Conservation (phyloP, 768 basidiomycete species). For the Strobilomyces confusus region DNA sequence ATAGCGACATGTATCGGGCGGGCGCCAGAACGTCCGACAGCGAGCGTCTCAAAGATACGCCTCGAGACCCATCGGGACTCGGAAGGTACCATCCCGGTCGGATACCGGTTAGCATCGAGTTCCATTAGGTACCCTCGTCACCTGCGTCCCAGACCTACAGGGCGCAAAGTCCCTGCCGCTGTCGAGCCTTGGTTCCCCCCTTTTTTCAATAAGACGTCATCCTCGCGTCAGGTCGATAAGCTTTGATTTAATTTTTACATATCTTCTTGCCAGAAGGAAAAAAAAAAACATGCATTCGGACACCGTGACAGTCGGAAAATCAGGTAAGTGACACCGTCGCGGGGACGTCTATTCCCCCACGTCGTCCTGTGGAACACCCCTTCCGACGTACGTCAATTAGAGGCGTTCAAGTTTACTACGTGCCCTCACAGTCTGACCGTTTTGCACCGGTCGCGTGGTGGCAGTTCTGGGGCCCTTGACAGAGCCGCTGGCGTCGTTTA, state of each 20-base stretch:
- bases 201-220: background rate
- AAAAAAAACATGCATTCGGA: background rate
- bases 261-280: background rate
- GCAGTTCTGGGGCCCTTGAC: constrained; percentile 3
- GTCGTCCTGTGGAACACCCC: background rate
- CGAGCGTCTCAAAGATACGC: background rate
- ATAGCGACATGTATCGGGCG: no score
- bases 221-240: background rate
- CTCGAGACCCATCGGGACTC: background rate
- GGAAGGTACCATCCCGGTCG: background rate
- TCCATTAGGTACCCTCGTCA: background rate
- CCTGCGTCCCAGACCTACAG: background rate
- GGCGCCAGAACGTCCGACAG: no score
- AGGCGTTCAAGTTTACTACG: background rate
- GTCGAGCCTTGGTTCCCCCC: background rate
- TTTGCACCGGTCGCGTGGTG: constrained; percentile 2
- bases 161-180: background rate
- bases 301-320: background rate
- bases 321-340: background rate
- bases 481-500: background rate
- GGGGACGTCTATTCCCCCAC: background rate
- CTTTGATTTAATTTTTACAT: no score
- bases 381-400: background rate
- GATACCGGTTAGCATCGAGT: background rate
- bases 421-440: background rate